Evolutionary conservation across 1,139 yeast genomes (phyloP).

Genomic region (Kodamaea sp.): DNA sequence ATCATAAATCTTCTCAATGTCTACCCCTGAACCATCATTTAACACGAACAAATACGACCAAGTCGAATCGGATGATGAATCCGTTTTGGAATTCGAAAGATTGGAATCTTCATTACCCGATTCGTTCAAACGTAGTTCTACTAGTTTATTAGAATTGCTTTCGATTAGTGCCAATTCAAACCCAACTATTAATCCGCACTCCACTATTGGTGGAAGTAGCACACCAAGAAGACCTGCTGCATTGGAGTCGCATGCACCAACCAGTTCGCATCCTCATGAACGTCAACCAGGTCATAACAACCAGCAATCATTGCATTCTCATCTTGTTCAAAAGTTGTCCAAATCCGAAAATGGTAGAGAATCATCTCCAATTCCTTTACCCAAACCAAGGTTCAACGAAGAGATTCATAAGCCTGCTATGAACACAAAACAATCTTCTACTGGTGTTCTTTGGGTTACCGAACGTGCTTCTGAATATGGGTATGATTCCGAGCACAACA

Average conservation of each 20-base stretch:
- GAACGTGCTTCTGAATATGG: conserved; percentile 65
- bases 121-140: conserved; percentile 38
- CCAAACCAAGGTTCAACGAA: conserved; percentile 44
- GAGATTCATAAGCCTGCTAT: conserved; percentile 56
- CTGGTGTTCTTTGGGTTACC: conserved; percentile 70
- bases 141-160: conserved; percentile 37
- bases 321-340: conserved; percentile 31
- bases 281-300: not conserved
- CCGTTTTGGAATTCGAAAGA: conserved; percentile 37
- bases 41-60: conserved; percentile 4
- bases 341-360: conserved; percentile 36
- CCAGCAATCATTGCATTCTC: conserved; percentile 9
- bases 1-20: conserved; percentile 1
- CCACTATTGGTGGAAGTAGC: conserved; percentile 1
- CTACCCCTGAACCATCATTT: conserved; percentile 10
- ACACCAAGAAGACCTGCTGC: too few species aligned
- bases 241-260: too few species aligned
- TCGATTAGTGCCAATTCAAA: conserved; percentile 2
- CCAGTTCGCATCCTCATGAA: too few species aligned
- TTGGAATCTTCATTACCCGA: conserved; percentile 47
- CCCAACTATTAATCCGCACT: conserved; percentile 3
- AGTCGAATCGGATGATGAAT: conserved; percentile 24
- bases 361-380: conserved; percentile 50
- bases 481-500: conserved; percentile 44
- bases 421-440: conserved; percentile 59